Conservation (phyloP, 306 rosid genomes). For the Fragaria iinumae region DNA sequence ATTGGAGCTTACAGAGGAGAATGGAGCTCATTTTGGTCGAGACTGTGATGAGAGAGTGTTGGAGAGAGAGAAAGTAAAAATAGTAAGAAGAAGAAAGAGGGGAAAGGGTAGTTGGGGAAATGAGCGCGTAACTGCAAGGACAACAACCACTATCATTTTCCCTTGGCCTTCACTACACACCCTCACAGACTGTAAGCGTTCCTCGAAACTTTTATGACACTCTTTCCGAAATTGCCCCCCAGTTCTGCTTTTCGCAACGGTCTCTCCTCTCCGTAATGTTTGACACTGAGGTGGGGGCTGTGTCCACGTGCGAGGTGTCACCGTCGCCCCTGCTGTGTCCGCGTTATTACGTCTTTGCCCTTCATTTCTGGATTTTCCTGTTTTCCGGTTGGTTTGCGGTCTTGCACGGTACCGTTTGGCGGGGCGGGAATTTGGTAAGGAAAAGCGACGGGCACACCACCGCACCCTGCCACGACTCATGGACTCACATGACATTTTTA, state of each 20-base stretch:
- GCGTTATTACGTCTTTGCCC: not conserved
- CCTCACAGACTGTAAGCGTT: constrained; percentile 29
- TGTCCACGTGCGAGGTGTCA: not conserved
- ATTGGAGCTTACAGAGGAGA: constrained; percentile 17
- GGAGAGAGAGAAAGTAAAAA: constrained; percentile 8
- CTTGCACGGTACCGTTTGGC: not conserved
- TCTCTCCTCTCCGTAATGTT: constrained; percentile 16
- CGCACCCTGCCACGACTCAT: constrained; percentile 31
- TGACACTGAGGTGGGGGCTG: not conserved
- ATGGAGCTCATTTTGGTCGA: constrained; percentile 1
- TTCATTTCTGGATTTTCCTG: not conserved
- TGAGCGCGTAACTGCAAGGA: constrained; percentile 38
- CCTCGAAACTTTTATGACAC: constrained; percentile 16
- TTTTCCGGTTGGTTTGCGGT: not conserved
- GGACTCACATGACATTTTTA: not conserved
- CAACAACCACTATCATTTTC: constrained; percentile 52
- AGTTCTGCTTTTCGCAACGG: constrained; percentile 32
- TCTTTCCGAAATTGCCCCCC: constrained; percentile 32
- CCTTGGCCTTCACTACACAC: constrained; percentile 51
- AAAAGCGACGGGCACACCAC: constrained; percentile 8
- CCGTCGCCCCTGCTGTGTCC: constrained; percentile 13
- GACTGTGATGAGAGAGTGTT: constrained; percentile 25
- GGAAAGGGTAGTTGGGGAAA: constrained; percentile 47
- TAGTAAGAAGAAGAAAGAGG: not conserved
- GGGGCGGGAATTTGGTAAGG: constrained; percentile 19